Evolutionary conservation across 1,139 yeast genomes (phyloP).

Genomic region (Candida pseudoviswanathii): DNA sequence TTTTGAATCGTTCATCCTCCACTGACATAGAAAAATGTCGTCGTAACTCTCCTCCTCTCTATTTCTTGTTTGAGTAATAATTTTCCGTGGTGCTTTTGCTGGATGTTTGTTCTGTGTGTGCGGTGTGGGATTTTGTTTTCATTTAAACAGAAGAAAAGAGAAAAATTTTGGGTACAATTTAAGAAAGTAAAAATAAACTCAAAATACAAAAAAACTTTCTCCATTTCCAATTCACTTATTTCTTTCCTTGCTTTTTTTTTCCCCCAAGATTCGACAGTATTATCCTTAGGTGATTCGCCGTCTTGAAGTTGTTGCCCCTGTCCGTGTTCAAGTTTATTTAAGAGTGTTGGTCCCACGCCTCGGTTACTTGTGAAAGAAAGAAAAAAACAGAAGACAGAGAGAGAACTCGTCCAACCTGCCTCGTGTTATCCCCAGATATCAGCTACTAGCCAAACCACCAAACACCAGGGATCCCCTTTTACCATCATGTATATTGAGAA

Average conservation of each 20-base stretch:
- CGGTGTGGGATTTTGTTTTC: background rate
- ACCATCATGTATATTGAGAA: slow-evolving; percentile 25
- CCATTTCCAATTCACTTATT: background rate
- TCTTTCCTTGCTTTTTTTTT: background rate
- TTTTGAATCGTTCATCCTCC: background rate
- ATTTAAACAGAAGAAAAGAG: background rate
- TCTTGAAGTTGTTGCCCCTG: background rate
- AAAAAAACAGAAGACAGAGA: background rate
- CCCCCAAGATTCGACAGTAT: background rate
- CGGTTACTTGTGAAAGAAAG: background rate
- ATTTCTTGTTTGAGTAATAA: slow-evolving; percentile 3
- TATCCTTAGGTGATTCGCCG: background rate
- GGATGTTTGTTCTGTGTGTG: background rate
- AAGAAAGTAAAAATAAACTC: background rate
- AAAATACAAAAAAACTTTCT: background rate
- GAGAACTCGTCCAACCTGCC: background rate
- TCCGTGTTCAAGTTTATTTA: background rate
- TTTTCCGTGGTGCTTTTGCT: background rate
- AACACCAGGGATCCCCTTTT: too few relatives aligned
- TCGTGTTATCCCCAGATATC: background rate
- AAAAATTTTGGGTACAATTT: background rate
- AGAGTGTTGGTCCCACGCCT: background rate
- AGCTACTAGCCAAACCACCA: background rate
- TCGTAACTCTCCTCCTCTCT: background rate
- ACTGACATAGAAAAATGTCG: background rate